Conservation (phyloP, 371 early-diverging fungal genomes). For the Mortierella sp. region DNA sequence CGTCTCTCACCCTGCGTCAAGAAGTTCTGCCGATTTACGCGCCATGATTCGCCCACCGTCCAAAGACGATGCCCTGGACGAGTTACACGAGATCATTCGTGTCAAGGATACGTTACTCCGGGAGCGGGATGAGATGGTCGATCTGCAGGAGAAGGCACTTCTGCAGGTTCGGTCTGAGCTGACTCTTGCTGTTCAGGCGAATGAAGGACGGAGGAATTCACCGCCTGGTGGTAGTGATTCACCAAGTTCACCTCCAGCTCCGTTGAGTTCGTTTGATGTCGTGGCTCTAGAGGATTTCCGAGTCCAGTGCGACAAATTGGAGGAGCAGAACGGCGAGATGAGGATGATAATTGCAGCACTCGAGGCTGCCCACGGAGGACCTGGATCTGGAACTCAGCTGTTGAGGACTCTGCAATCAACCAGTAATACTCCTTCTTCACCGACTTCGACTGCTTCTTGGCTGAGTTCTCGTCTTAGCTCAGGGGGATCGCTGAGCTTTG, state of each 20-base stretch:
- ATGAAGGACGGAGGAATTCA: neutral
- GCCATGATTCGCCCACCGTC: constrained; percentile 20
- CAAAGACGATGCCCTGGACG: constrained; percentile 29
- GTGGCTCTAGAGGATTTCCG: constrained; percentile 33
- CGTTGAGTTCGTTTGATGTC: constrained; percentile 37
- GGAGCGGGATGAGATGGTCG: constrained; percentile 44
- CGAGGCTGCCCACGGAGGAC: constrained; percentile 39
- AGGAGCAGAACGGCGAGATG: constrained; percentile 45
- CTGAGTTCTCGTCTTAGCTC: constrained; percentile 22
- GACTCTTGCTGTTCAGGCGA: neutral
- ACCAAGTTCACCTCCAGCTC: neutral
- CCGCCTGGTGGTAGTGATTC: neutral
- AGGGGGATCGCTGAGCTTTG: constrained; percentile 29
- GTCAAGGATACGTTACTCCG: constrained; percentile 45
- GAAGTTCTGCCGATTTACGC: neutral
- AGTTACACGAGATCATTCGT: constrained; percentile 46
- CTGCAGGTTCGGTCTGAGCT: constrained; percentile 10
- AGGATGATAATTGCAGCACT: constrained; percentile 47
- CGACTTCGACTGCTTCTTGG: constrained; percentile 17
- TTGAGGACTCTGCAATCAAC: constrained; percentile 13
- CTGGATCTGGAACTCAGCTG: constrained; percentile 37
- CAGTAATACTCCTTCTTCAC: constrained; percentile 8
- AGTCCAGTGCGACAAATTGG: constrained; percentile 33
- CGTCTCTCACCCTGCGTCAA: constrained; percentile 9
- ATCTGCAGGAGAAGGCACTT: constrained; percentile 25